These are phyloP conservation scores for Ambrosia artemisiifolia DNA, from an alignment of 129 eudicot genomes.

Conservation along the genomic window DNA sequence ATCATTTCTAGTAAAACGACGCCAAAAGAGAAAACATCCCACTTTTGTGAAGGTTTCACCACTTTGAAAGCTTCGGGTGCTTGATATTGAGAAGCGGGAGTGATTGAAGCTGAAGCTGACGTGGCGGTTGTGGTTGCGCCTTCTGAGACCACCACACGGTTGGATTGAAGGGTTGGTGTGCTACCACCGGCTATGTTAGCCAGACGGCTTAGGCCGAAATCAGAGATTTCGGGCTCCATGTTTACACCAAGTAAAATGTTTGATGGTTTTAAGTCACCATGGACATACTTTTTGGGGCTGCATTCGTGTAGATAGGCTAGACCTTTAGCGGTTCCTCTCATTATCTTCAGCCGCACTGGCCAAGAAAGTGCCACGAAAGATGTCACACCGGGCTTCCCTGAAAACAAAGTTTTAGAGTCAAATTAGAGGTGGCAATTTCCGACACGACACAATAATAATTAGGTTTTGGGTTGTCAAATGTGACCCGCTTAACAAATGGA, in stretches of 20 bases:
- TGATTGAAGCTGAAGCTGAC: constrained; percentile 27
- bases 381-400: constrained; percentile 75
- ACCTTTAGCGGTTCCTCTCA: constrained; percentile 88
- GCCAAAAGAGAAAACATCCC: constrained; percentile 94
- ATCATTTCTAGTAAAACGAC: constrained; percentile 80
- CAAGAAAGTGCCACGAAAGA: constrained; percentile 77
- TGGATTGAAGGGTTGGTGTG: constrained; percentile 62
- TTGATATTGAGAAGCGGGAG: constrained; percentile 49
- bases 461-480: no score
- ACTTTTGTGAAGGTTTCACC: constrained; percentile 93
- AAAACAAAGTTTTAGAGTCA: background rate
- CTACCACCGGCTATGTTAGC: constrained; percentile 92
- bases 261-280: constrained; percentile 88
- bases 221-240: constrained; percentile 86
- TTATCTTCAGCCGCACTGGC: constrained; percentile 56
- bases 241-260: constrained; percentile 66
- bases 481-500: no score
- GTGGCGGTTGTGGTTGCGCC: constrained; percentile 30
- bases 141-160: constrained; percentile 52
- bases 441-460: background rate
- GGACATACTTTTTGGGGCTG: constrained; percentile 94
- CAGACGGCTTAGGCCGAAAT: constrained; percentile 83
- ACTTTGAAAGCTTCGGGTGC: constrained; percentile 92
- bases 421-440: background rate
- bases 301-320: constrained; percentile 79